Percentiles rank a stretch among this genome's conserved stretches.
These are phyloP conservation scores for Schrenkiella parvula DNA, from an alignment of 345 rosid genomes.

Conservation along the genomic window DNA sequence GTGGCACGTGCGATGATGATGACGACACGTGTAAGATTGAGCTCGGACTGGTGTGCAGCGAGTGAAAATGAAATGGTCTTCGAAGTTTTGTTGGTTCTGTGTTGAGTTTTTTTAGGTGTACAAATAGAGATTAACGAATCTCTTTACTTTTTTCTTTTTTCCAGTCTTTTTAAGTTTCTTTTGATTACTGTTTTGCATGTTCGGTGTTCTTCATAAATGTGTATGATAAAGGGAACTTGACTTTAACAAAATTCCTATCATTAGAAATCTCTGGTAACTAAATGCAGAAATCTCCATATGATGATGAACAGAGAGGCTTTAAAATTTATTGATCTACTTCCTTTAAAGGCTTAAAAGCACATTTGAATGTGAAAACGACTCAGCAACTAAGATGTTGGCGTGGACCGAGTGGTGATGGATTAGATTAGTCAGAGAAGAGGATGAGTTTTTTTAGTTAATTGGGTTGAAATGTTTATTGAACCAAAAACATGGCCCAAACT, in stretches of 20 bases:
- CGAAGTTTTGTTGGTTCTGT: neutral
- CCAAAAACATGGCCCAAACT: neutral
- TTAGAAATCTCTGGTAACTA: neutral
- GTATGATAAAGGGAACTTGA: conserved; percentile 23
- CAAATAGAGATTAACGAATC: conserved; percentile 21
- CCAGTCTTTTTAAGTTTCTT: neutral
- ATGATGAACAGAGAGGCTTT: neutral
- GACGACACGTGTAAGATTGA: conserved; percentile 53
- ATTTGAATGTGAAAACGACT: neutral
- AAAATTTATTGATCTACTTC: neutral
- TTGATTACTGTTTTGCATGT: conserved; percentile 7
- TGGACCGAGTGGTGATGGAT: neutral
- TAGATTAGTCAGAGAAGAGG: neutral
- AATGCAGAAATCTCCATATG: neutral
- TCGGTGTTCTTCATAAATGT: conserved; percentile 8
- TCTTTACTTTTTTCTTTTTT: neutral
- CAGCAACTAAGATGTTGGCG: no score
- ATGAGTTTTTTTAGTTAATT: neutral
- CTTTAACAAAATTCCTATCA: neutral
- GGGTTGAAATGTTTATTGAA: neutral
- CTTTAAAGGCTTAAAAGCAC: neutral
- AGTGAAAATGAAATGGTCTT: conserved; percentile 6
- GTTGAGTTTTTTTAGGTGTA: conserved; percentile 23
- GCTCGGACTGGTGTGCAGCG: conserved; percentile 51
- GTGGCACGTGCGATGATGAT: conserved; percentile 32